These are phyloP conservation scores for Crotalaria pallida DNA, from an alignment of 306 rosid genomes.

Conservation along the genomic window DNA sequence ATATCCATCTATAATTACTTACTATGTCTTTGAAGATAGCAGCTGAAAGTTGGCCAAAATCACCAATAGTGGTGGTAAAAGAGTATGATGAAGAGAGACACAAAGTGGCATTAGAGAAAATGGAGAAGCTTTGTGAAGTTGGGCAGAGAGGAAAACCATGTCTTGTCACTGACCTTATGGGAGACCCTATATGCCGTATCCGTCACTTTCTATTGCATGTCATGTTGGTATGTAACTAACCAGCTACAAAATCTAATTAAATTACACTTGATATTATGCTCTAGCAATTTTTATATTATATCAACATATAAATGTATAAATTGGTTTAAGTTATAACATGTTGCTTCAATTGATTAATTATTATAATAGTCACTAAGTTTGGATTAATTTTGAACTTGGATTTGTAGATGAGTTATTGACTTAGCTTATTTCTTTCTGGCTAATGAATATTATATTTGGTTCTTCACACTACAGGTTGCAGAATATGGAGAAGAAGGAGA, in stretches of 20 bases:
- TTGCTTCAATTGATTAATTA: not conserved
- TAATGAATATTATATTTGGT: not conserved
- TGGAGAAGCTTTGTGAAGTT: slow-evolving; percentile 71
- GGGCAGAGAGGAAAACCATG: slow-evolving; percentile 64
- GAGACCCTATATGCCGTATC: slow-evolving; percentile 80
- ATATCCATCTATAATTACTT: not conserved
- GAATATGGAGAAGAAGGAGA: slow-evolving; percentile 67
- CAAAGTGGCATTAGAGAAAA: slow-evolving; percentile 60
- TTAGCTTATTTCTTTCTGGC: too few species aligned
- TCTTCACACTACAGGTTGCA: slow-evolving; percentile 54
- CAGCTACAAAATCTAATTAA: not conserved
- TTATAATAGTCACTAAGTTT: not conserved
- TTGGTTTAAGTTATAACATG: not conserved
- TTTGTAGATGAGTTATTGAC: not conserved
- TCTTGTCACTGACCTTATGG: slow-evolving; percentile 84
- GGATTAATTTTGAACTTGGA: not conserved
- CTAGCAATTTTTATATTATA: not conserved
- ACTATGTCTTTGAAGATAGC: slow-evolving; percentile 59
- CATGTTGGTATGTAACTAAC: slow-evolving; percentile 62
- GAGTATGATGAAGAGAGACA: slow-evolving; percentile 67
- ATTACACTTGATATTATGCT: not conserved
- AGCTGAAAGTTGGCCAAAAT: slow-evolving; percentile 37
- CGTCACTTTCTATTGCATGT: slow-evolving; percentile 67
- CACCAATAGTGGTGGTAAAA: slow-evolving; percentile 37
- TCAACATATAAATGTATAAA: not conserved